Percentiles rank a stretch among this genome's conserved stretches.
Conservation (phyloP, 371 early-diverging fungal species). For the Rhizopus arrhizus region DNA sequence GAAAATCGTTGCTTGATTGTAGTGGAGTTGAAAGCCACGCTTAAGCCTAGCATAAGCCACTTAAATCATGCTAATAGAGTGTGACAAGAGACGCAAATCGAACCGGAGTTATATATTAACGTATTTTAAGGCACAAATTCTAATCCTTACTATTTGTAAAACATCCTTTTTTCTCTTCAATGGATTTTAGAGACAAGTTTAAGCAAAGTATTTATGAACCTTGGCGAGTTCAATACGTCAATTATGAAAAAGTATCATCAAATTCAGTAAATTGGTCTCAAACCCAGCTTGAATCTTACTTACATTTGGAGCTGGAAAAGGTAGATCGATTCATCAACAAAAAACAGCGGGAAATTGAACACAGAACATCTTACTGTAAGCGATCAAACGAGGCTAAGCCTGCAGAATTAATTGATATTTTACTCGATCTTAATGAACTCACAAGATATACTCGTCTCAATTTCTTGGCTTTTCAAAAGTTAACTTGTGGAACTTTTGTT, state of each 20-base stretch:
- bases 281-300: conserved; percentile 76
- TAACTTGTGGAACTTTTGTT: conserved; percentile 68
- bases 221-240: conserved; percentile 86
- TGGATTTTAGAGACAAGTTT: conserved; percentile 88
- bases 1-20: no score
- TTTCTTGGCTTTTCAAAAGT: conserved; percentile 92
- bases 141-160: conserved; percentile 13
- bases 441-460: conserved; percentile 94
- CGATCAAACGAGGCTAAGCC: conserved; percentile 57
- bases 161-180: conserved; percentile 28
- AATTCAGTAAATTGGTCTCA: conserved; percentile 71
- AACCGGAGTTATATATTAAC: not conserved
- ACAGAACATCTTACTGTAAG: conserved; percentile 80
- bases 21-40: no score
- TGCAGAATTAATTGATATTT: conserved; percentile 76
- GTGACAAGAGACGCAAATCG: not conserved
- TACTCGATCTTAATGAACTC: conserved; percentile 86
- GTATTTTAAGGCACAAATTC: not conserved
- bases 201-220: conserved; percentile 71
- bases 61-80: not conserved
- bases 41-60: not conserved
- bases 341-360: conserved; percentile 88
- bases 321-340: conserved; percentile 54
- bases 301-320: conserved; percentile 88
- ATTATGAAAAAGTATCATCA: conserved; percentile 78